Evolutionary conservation across 78 protist genomes (phyloP), one percentile per base, ranked within the genome.

Genomic region (Dictyostelium capitatum): DNA sequence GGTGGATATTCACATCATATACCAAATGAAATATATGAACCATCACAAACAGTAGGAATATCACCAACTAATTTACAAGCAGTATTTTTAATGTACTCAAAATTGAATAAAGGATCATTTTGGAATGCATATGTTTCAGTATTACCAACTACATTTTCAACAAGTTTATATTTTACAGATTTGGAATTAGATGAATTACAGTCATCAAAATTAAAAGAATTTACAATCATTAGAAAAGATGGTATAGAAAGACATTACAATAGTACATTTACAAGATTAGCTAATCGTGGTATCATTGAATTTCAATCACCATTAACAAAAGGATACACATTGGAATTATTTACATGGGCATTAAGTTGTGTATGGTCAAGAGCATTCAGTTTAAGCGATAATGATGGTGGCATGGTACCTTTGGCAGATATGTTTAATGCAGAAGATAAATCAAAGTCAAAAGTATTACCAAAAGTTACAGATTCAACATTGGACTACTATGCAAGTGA

Each of bases 291-390:
- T 19, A 41, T 70, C 3, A 0, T 0, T 5, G 53, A 70, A 9
- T 41, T 70, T n/a, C 41, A 32, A 30, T 11, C 47, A 67, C 75
- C 72, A 41, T 41, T 57, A 46, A 23, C 41, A 43, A 12, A 30
- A 23, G 57, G 28, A 8, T 83, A 83, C 47, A 73, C 25, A 32
- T 23, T 50, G 8, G 82, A 83, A 30, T 30, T 73, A 1, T 83
- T 83, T 56, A 73, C 64, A 56, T 83, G 91, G 91, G 91, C 91
- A 43, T 47, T 83, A 5, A 73, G 91, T 73, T 83, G 91, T 73
- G 78, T 83, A 17, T 70, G 91, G 91, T 73, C 82, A 43, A 32
- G 91, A 19, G 82, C 82, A 56, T 83, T 83, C 74, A 73, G 82
- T 56, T 48, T 83, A 8, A 57, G 75, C 54, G 48, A 32, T 14